Evolutionary conservation across 371 early-diverging fungal genomes (phyloP).

Genomic region (Mortierella sp.): DNA sequence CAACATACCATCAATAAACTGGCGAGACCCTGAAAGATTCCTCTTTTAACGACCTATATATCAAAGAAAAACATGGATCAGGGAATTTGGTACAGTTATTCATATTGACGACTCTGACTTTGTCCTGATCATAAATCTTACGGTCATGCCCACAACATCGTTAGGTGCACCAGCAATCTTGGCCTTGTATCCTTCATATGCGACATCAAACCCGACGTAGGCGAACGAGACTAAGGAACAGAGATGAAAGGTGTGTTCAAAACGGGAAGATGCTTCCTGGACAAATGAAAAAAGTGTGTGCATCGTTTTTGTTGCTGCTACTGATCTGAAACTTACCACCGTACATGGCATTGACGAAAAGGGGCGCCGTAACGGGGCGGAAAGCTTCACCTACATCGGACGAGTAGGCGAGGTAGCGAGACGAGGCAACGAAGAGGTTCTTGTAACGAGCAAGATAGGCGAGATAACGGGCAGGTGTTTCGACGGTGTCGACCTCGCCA

Average conservation of each 20-base stretch:
- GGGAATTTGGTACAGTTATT: neutral
- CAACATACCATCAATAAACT: slow-evolving; percentile 65
- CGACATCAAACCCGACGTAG: slow-evolving; percentile 73
- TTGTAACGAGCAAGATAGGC: slow-evolving; percentile 75
- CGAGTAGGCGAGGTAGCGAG: slow-evolving; percentile 76
- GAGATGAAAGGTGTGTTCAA: neutral
- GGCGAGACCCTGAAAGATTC: slow-evolving; percentile 78
- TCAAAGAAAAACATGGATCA: neutral
- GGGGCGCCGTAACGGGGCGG: slow-evolving; percentile 73
- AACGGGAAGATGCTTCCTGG: neutral
- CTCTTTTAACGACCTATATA: slow-evolving; percentile 64
- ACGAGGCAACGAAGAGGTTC: slow-evolving; percentile 66
- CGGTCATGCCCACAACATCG: slow-evolving; percentile 63
- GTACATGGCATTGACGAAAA: slow-evolving; percentile 72
- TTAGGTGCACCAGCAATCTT: slow-evolving; percentile 60
- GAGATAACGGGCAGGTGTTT: slow-evolving; percentile 72
- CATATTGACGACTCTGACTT: neutral
- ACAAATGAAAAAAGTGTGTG: neutral
- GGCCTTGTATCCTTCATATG: slow-evolving; percentile 78
- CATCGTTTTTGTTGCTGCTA: neutral
- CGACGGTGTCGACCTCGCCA: slow-evolving; percentile 66
- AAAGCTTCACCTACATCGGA: slow-evolving; percentile 85
- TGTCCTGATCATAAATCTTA: neutral
- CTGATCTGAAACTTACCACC: slow-evolving; percentile 55
- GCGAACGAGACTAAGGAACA: slow-evolving; percentile 64